Evolutionary conservation across 345 rosid species (phyloP).

Genomic region (Mangifera indica): DNA sequence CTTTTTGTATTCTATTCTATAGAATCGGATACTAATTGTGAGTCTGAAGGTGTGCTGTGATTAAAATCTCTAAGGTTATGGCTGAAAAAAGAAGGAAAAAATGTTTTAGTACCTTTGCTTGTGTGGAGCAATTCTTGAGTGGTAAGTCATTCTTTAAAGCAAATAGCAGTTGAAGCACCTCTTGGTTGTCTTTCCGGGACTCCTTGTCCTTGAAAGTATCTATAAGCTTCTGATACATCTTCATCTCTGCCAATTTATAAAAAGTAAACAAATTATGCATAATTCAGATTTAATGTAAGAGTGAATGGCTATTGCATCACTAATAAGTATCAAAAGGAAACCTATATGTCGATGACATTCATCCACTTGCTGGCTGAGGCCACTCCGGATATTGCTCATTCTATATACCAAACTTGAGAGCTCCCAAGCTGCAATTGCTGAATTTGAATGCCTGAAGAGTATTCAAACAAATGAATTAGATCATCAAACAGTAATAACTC

Average conservation of each 20-base stretch:
- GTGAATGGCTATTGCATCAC: slow-evolving; percentile 7
- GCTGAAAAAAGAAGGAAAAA: slow-evolving; percentile 1
- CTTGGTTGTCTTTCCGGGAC: slow-evolving; percentile 60
- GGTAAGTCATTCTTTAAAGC: slow-evolving; percentile 54
- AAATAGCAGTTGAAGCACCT: slow-evolving; percentile 51
- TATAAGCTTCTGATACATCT: slow-evolving; percentile 52
- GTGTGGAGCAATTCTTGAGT: slow-evolving; percentile 50
- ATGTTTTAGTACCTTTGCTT: slow-evolving; percentile 40
- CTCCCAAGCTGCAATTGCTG: slow-evolving; percentile 58
- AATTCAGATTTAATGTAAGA: neutral
- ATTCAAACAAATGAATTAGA: slow-evolving; percentile 1
- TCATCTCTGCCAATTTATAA: slow-evolving; percentile 44
- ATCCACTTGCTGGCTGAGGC: slow-evolving; percentile 54
- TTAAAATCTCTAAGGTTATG: neutral
- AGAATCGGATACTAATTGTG: neutral
- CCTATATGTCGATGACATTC: slow-evolving; percentile 57
- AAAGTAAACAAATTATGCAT: neutral
- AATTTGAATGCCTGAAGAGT: slow-evolving; percentile 37
- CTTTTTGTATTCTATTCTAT: neutral
- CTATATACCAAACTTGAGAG: slow-evolving; percentile 52
- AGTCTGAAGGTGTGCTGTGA: neutral
- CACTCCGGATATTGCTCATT: slow-evolving; percentile 40
- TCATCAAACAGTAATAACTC: neutral
- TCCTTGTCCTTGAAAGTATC: slow-evolving; percentile 36
- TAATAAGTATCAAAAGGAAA: slow-evolving; percentile 21